Evolutionary conservation across 495 filamentous ascomycete species (phyloP).

Genomic region (Cenococcum geophilum): DNA sequence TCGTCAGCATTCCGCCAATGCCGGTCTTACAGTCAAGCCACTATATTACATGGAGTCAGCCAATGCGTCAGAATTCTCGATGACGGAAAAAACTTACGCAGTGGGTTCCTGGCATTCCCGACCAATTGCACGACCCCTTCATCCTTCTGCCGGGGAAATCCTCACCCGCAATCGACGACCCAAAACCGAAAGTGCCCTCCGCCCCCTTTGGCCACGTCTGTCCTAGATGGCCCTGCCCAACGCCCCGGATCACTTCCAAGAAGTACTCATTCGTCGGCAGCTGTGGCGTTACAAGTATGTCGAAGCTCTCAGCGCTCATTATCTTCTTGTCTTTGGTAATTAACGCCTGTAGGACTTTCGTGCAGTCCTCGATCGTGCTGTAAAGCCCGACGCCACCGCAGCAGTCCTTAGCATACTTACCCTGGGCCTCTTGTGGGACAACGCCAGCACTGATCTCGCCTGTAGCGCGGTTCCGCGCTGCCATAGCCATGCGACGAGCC

Average conservation of each 20-base stretch:
- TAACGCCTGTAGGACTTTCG: slow-evolving; percentile 46
- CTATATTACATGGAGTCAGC: slow-evolving; percentile 3
- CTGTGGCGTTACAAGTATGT: slow-evolving; percentile 45
- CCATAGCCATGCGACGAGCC: slow-evolving; percentile 21
- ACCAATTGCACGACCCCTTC: slow-evolving; percentile 34
- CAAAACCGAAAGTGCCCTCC: slow-evolving; percentile 35
- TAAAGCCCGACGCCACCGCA: slow-evolving; percentile 52
- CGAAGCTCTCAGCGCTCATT: slow-evolving; percentile 39
- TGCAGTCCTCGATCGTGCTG: slow-evolving; percentile 44
- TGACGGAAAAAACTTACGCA: slow-evolving; percentile 26
- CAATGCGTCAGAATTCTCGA: neutral
- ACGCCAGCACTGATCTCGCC: slow-evolving; percentile 10
- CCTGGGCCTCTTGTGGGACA: slow-evolving; percentile 12
- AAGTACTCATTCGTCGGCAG: slow-evolving; percentile 14
- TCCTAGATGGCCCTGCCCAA: slow-evolving; percentile 15
- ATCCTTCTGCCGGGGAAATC: slow-evolving; percentile 32
- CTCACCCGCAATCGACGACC: slow-evolving; percentile 33
- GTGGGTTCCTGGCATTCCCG: slow-evolving; percentile 35
- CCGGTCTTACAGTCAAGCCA: slow-evolving; percentile 16
- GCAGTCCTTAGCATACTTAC: slow-evolving; percentile 31
- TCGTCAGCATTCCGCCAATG: slow-evolving; percentile 16
- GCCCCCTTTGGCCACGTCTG: slow-evolving; percentile 22
- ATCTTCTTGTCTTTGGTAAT: slow-evolving; percentile 44
- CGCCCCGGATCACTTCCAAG: slow-evolving; percentile 16
- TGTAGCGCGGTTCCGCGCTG: slow-evolving; percentile 32